phyloP scores from a whole-genome alignment of 208 protist species.

The Herpetomonas tarakana region DNA sequence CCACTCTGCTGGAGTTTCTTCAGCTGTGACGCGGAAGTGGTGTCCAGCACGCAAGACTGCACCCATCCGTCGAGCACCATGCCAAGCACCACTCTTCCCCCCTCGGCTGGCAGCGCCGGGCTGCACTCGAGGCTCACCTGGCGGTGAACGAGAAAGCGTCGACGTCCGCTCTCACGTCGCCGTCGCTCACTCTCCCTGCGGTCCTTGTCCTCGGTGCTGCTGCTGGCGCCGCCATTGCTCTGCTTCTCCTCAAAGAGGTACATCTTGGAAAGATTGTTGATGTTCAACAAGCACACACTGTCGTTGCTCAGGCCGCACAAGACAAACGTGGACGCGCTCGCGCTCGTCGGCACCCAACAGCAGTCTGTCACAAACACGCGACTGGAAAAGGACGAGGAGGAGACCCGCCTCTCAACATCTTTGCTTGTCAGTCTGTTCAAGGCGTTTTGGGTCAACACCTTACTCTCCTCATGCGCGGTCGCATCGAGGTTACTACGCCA shows the following conservation, averaged over 20 bases:
- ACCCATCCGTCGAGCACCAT: conserved; percentile 2
- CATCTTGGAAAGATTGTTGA: conserved; percentile 54
- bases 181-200: not conserved
- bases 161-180: not conserved
- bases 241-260: conserved; percentile 51
- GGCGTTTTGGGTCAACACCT: conserved; percentile 46
- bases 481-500: conserved; percentile 10
- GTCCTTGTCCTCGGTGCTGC: not conserved
- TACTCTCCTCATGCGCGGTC: conserved; percentile 47
- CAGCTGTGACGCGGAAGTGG: not conserved
- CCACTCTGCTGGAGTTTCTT: conserved; percentile 8
- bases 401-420: conserved; percentile 49
- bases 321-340: conserved; percentile 32
- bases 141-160: not conserved
- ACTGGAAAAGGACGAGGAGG: conserved; percentile 42
- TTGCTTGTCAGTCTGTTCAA: conserved; percentile 38
- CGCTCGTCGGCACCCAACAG: conserved; percentile 30
- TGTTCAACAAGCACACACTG: conserved; percentile 64
- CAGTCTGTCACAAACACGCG: conserved; percentile 49
- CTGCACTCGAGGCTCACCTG: not conserved
- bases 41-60: not conserved
- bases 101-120: not conserved
- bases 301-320: conserved; percentile 65
- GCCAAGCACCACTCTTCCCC: not conserved
- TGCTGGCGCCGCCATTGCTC: not conserved